Base-by-base conservation (phyloP, 2,329 filamentous ascomycete species). In the Colletotrichum karsti region DNA sequence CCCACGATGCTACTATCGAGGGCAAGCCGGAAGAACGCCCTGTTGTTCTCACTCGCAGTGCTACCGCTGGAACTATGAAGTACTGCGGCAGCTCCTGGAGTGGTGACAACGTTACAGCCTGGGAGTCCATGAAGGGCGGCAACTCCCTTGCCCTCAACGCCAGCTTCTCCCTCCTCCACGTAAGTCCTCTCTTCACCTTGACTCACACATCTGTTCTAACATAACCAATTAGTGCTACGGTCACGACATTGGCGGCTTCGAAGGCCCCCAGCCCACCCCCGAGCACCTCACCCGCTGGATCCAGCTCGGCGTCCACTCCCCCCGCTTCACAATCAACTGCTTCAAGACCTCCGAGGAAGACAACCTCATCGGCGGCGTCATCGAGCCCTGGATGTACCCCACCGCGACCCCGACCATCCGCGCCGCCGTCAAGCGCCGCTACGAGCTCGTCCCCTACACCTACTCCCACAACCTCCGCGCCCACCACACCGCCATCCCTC, bases 341-440 rank as follows among this genome's bases (percentile, higher is more conserved):
- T 93, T 91, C 86, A 93, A 93, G 80, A 93, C 92, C 0, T 87
- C 86, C 0, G 84, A 87, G 0, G 81, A 86, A 1, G 89, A 93
- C 77, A 93, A 90, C 72, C 82, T 83, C 0, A 84, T 92, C 24
- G 91, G 91, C 7, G 91, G 92, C 37, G 91, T 93, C 0, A 93
- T 93, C 65, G 91, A 93, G 79, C 91, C 91, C 0, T 93, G 91
- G 90, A 93, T 93, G 90, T 92, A 93, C 73, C 89, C 90, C 0
- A 86, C 90, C 37, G 89, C 90, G 28, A 89, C 90, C 0, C 87
- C 86, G 0, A 77, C 91, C 1, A 82, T 93, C 13, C 86, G 91
- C 15, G 84, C 85, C 58, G 85, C 90, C 1, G 92, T 94, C 76
- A 90, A 90, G 77, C 85, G 92, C 7, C 85, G 91, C 33, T 93